These are phyloP conservation scores for Capsicum rhomboideum DNA, from an alignment of 257 asterid species.

Conservation along the genomic window DNA sequence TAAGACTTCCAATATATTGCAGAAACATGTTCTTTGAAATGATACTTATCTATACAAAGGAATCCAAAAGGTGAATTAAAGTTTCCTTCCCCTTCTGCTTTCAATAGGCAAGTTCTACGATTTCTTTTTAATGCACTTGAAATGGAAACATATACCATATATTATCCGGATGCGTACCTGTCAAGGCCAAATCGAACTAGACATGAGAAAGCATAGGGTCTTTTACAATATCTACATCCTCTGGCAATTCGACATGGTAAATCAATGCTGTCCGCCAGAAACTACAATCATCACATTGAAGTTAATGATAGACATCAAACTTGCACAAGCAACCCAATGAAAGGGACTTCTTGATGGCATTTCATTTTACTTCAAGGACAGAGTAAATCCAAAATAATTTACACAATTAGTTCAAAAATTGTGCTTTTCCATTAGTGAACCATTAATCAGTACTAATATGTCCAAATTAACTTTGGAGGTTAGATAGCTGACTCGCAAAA, in stretches of 20 bases:
- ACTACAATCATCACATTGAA: conserved; percentile 40
- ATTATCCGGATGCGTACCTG: conserved; percentile 37
- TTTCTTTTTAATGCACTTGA: neutral
- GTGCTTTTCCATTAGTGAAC: neutral
- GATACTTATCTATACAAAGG: neutral
- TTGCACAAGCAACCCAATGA: neutral
- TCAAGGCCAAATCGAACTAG: conserved; percentile 83
- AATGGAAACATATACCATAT: neutral
- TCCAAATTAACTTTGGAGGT: neutral
- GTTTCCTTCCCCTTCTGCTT: neutral
- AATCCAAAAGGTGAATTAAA: neutral
- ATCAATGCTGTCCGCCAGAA: conserved; percentile 77
- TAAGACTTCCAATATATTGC: neutral
- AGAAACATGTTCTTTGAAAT: neutral
- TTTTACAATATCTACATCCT: conserved; percentile 78
- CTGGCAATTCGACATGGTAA: conserved; percentile 95
- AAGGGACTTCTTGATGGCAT: neutral
- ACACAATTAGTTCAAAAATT: neutral
- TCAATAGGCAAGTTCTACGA: neutral
- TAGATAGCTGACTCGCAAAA: neutral
- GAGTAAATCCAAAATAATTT: neutral
- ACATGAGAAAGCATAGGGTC: conserved; percentile 87
- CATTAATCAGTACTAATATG: neutral
- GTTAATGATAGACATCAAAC: conserved; percentile 5
- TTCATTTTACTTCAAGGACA: neutral